Evolutionary conservation across 2,329 filamentous ascomycete species (phyloP), one percentile per base, ranked within the genome.

Genomic region (Trichophyton schoenleinii): DNA sequence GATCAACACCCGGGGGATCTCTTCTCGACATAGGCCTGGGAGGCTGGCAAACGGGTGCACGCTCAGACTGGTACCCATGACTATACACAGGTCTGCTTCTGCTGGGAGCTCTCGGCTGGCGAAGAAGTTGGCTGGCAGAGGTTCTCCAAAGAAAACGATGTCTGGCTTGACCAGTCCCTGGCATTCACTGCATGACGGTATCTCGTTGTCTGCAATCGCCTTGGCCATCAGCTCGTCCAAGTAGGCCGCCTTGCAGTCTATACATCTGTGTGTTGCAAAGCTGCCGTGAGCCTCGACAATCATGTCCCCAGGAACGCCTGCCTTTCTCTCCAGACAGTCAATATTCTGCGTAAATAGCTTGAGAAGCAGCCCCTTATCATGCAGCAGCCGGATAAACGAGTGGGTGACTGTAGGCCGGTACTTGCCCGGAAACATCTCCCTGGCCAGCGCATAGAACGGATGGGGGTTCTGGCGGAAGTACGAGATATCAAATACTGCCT

Each of bases 281-380:
- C 90, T 96, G 53, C 94, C 94, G 72, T 99, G 94, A 0, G 94
- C 94, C 74, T 97, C 92, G 36, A 99, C 81, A 58, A 99, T 91
- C 73, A 83, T 85, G 1, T 92, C 85, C 0, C 78, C 80, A 0
- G 91, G 88, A 0, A 99, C 85, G 28, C 94, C 94, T 11, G 92
- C 94, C 66, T 83, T 81, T 22, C 91, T 84, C 75, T 99, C 94
- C 11, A 99, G 81, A 69, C 91, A 96, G 76, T 99, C 94, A 67
- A 99, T 97, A 70, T 99, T 99, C 71, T 99, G 94, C 0, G 94
- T 96, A 73, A 97, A 99, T 60, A 94, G 83, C 78, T 91, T 94
- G 66, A 87, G 78, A 25, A 99, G 78, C 46, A 62, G 78, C 3
- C 83, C 84, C 75, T 95, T 96, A 63, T 85, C 79, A 62, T 91